Conservation (phyloP, 768 basidiomycete genomes). For the Leccinum subgranulosum region DNA sequence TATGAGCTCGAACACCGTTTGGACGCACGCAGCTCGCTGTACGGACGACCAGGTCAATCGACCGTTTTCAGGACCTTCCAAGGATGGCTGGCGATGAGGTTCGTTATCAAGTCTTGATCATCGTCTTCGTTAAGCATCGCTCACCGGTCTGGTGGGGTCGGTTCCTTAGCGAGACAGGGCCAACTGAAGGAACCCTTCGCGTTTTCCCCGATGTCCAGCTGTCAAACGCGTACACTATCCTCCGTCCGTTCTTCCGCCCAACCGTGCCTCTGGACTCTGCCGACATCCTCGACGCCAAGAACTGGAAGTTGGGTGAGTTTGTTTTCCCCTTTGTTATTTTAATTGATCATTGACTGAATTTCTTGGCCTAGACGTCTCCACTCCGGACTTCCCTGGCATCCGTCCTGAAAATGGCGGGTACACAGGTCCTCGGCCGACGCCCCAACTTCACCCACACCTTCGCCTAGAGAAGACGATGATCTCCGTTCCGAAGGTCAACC, state of each 20-base stretch:
- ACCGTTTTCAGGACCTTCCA: constrained; percentile 65
- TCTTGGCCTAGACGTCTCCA: constrained; percentile 40
- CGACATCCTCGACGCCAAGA: constrained; percentile 46
- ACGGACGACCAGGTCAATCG: constrained; percentile 53
- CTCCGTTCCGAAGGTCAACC: constrained; percentile 64
- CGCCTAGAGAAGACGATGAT: constrained; percentile 63
- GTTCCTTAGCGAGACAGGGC: constrained; percentile 53
- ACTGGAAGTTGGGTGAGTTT: constrained; percentile 48
- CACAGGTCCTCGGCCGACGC: constrained; percentile 46
- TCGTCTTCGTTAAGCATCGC: background rate
- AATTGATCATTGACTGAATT: constrained; percentile 9
- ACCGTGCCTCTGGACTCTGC: constrained; percentile 37
- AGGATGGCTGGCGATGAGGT: constrained; percentile 77
- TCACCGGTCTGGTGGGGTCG: background rate
- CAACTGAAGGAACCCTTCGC: constrained; percentile 63
- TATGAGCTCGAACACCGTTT: constrained; percentile 61
- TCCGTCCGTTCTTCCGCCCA: constrained; percentile 74
- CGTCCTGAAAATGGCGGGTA: constrained; percentile 20
- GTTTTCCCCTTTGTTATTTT: constrained; percentile 18
- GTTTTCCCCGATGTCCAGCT: constrained; percentile 66
- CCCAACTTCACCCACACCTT: constrained; percentile 64
- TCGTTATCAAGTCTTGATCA: constrained; percentile 2
- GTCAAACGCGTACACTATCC: constrained; percentile 68
- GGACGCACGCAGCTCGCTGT: constrained; percentile 59
- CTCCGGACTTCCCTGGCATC: constrained; percentile 53